Conservation (phyloP, 306 rosid species). For the Malus fusca region DNA sequence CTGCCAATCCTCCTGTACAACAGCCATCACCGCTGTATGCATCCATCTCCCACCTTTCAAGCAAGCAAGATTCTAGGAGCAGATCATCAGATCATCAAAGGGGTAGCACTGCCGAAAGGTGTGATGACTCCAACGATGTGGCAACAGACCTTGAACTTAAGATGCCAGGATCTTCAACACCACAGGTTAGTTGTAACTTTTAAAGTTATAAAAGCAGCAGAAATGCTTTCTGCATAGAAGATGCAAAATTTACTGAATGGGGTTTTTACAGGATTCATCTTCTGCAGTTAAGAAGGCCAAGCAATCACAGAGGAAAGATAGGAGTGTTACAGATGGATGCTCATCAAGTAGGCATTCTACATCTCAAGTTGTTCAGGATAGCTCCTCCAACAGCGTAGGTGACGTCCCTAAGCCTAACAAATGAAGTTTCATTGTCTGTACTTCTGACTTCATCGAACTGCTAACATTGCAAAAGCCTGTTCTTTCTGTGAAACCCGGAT, state of each 20-base stretch:
- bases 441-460: conserved; percentile 5
- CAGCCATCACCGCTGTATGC: conserved; percentile 46
- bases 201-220: background rate
- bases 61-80: conserved; percentile 50
- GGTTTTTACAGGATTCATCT: conserved; percentile 44
- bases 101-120: conserved; percentile 38
- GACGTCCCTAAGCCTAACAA: conserved; percentile 47
- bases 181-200: conserved; percentile 41
- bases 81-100: conserved; percentile 45
- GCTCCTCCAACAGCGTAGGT: conserved; percentile 65
- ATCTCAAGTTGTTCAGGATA: conserved; percentile 62
- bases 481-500: conserved; percentile 4
- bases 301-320: conserved; percentile 55
- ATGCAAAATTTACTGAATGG: background rate
- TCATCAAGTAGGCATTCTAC: conserved; percentile 65
- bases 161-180: conserved; percentile 90
- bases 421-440: conserved; percentile 19
- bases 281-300: conserved; percentile 52
- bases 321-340: conserved; percentile 40
- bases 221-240: background rate
- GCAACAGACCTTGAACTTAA: conserved; percentile 90
- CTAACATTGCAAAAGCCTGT: background rate
- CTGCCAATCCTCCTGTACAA: conserved; percentile 43
- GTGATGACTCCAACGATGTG: conserved; percentile 57
- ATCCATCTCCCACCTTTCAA: conserved; percentile 37